Conservation (phyloP, 352 stramenopile genomes). For the Thraustochytrium sp. region DNA sequence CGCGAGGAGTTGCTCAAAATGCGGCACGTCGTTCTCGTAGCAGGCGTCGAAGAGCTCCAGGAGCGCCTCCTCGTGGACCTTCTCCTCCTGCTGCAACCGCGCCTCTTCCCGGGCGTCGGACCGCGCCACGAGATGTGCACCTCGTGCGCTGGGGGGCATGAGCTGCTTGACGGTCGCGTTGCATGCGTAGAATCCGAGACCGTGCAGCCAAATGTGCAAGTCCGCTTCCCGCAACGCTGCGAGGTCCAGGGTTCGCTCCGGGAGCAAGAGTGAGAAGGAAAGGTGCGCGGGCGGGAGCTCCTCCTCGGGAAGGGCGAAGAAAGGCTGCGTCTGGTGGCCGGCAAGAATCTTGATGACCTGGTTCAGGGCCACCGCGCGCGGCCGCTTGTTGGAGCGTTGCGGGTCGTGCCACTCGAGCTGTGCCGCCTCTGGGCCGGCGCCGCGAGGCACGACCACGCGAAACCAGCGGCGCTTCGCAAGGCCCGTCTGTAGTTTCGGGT, state of each 20-base stretch:
- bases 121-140: too few relatives aligned
- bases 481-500: not conserved
- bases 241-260: not conserved
- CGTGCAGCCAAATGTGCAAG: not conserved
- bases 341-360: not conserved
- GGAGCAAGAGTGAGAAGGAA: slow-evolving; percentile 15
- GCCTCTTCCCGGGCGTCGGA: too few relatives aligned
- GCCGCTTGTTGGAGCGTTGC: not conserved
- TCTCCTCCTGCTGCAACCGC: not conserved
- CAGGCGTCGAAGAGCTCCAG: not conserved
- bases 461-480: slow-evolving; percentile 1
- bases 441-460: not conserved
- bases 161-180: not conserved
- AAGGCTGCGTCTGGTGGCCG: slow-evolving; percentile 17
- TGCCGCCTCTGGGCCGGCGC: not conserved
- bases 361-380: not conserved
- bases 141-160: too few relatives aligned
- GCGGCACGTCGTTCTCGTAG: not conserved
- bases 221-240: not conserved
- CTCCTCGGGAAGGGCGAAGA: not conserved
- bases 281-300: not conserved
- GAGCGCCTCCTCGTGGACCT: not conserved
- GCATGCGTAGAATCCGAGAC: not conserved
- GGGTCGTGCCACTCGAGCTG: slow-evolving; percentile 13
- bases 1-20: not conserved